A percentile compares a stretch with the other conserved stretches of the same genome.
phyloP scores from a whole-genome alignment of 495 filamentous ascomycete species.

The Neurospora sp. region DNA sequence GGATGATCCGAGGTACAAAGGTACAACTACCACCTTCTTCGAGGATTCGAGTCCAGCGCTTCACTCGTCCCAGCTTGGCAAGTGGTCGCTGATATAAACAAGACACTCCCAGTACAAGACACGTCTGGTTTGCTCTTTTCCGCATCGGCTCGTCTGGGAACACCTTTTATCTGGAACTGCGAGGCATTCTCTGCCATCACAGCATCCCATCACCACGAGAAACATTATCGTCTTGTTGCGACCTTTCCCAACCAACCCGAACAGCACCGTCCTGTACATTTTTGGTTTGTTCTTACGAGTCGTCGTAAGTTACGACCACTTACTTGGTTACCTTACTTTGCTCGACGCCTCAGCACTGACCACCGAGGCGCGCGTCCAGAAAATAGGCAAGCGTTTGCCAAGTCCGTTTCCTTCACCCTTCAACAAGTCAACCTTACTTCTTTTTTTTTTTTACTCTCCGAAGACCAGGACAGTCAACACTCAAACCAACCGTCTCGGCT shows the following conservation, averaged over 20 bases:
- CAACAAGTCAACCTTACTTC: background rate
- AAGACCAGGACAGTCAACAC: background rate
- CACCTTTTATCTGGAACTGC: background rate
- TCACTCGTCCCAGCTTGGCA: background rate
- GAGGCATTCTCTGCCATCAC: background rate
- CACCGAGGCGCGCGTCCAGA: background rate
- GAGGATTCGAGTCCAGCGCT: background rate
- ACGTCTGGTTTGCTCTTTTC: background rate
- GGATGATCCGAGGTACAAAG: background rate
- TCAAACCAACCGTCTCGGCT: background rate
- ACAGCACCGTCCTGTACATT: background rate
- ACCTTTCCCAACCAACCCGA: background rate
- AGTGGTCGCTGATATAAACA: background rate
- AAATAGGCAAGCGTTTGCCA: background rate
- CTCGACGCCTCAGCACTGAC: background rate
- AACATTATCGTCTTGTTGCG: background rate
- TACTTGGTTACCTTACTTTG: background rate
- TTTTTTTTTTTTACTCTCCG: background rate
- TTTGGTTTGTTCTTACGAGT: background rate
- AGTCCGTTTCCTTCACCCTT: background rate
- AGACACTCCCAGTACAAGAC: background rate
- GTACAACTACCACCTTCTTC: background rate
- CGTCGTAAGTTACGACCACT: background rate
- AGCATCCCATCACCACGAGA: background rate
- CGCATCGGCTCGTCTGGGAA: background rate